These are phyloP conservation scores for Solanum medicagineum DNA, from an alignment of 257 asterid genomes.

Conservation along the genomic window DNA sequence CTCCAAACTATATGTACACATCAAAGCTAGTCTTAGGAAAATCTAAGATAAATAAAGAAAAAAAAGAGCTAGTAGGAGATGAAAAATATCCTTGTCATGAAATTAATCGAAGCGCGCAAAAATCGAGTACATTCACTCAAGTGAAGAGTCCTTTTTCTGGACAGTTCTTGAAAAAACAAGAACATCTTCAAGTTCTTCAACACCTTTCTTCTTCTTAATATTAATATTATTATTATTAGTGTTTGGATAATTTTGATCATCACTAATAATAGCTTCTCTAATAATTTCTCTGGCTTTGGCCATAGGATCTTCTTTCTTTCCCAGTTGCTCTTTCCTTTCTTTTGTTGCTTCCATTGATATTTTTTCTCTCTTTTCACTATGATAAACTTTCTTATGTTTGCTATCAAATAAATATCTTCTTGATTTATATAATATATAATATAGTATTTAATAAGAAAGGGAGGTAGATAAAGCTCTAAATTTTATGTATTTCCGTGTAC, in stretches of 20 bases:
- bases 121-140: neutral
- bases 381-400: neutral
- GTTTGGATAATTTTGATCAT: neutral
- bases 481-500: neutral
- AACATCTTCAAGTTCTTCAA: constrained; percentile 15
- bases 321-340: constrained; percentile 14
- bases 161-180: constrained; percentile 27
- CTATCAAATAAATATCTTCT: neutral
- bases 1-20: neutral
- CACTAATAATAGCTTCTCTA: constrained; percentile 17
- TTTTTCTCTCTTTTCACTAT: neutral
- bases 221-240: neutral
- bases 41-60: too few species aligned
- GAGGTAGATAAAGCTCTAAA: neutral
- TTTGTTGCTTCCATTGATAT: constrained; percentile 14
- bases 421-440: neutral
- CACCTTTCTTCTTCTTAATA: neutral
- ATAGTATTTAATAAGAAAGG: neutral
- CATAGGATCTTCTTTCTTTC: constrained; percentile 4
- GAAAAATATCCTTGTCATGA: neutral
- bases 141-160: constrained; percentile 21
- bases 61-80: neutral
- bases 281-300: constrained; percentile 18
- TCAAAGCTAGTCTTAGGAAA: neutral
- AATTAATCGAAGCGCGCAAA: neutral